Evolutionary conservation across 2,329 filamentous ascomycete genomes (phyloP).

Genomic region (Phaeoacremonium minimum): DNA sequence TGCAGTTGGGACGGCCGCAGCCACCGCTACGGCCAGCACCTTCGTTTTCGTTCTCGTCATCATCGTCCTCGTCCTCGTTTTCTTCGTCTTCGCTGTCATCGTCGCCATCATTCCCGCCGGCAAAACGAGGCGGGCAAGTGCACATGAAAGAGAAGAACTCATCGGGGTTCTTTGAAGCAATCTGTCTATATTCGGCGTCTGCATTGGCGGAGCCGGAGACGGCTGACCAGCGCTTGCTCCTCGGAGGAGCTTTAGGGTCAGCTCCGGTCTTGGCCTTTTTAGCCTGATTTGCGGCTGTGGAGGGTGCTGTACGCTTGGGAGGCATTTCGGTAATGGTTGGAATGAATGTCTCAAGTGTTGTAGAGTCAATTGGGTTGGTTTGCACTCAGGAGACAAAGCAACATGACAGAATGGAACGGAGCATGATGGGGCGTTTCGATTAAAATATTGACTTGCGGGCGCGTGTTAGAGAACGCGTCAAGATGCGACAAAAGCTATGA

Average conservation of each 20-base stretch:
- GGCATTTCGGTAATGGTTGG: conserved; percentile 31
- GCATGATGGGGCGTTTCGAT: too few relatives aligned
- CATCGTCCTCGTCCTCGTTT: conserved; percentile 34
- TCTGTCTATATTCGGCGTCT: background rate
- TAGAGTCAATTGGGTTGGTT: too few relatives aligned
- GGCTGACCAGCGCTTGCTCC: background rate
- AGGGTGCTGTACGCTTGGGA: conserved; percentile 1
- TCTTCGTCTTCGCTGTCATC: conserved; percentile 36
- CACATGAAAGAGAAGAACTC: background rate
- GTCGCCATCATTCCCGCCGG: conserved; percentile 42
- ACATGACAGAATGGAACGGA: too few relatives aligned
- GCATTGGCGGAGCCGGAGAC: background rate
- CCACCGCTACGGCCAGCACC: conserved; percentile 7
- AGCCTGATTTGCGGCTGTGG: background rate
- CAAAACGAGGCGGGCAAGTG: conserved; percentile 1
- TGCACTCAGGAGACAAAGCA: too few relatives aligned
- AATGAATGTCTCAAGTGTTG: conserved; percentile 43
- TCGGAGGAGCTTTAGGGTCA: background rate
- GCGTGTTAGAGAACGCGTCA: too few relatives aligned
- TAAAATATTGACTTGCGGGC: too few relatives aligned
- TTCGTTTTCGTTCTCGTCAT: conserved; percentile 30
- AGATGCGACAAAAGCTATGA: too few relatives aligned
- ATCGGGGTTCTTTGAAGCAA: background rate
- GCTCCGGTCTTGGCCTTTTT: conserved; percentile 1
- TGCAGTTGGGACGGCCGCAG: conserved; percentile 1